Base-by-base conservation (phyloP, 805 yeast species). In the Candida peoriensis region DNA sequence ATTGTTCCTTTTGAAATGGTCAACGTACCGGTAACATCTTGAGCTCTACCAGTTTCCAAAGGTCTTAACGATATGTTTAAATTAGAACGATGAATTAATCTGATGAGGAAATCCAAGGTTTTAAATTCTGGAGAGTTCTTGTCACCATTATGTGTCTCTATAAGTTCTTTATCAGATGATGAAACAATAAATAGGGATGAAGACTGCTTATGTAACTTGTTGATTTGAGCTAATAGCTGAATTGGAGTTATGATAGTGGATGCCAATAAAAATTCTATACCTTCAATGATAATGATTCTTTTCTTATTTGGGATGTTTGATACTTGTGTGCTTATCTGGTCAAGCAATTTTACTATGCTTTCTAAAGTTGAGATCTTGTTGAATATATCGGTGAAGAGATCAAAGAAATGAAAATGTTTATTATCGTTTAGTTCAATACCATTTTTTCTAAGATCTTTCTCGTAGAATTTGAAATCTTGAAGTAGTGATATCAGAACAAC, bases 31-130 rank as follows among this genome's bases (percentile, higher is more conserved):
- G 95, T 81, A 3, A 84, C 72, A 52, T 87, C 96, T 29, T 72
- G 74, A 0, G 96, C 95, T 46, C 86, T 67, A 0, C 95, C 95
- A 0, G 95, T 85, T 4, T 72, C 66, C 39, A 87, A 60, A 2
- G 95, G 88, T 47, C 74, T 71, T 23, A 86, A 51, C 15, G 70
- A 64, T n/a, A 86, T 44, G 25, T 76, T 64, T 27, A 76, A 41
- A 21, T 66, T 63, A 0, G 84, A 63, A 37, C 71, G 66, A 46
- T 77, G 76, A 15, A 71, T 52, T 16, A 76, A 41, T 37, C 68
- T 69, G 3, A 63, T 55, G 17, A 74, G 50, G 43, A 77, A 70
- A 24, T 71, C 73, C 0, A 74, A 54, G 14, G 66, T 63, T 39
- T 68, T 66, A 52, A 54, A 71, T 26, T 46, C 60, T 12, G 67